Evolutionary conservation across 106 monocot genomes (phyloP).

Genomic region (Allium fistulosum): DNA sequence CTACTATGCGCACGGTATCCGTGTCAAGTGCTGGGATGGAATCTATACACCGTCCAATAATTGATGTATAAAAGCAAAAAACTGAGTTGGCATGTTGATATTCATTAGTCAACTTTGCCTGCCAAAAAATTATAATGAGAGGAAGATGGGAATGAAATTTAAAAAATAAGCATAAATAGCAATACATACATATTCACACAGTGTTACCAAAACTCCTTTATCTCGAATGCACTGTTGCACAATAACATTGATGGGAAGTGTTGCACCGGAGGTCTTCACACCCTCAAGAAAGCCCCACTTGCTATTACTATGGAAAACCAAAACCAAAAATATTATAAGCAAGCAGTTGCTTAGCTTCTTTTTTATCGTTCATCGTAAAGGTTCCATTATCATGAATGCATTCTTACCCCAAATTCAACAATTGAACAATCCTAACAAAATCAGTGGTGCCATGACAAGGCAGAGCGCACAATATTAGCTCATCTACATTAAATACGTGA

Average conservation of each 20-base stretch:
- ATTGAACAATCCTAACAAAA: slow-evolving; percentile 80
- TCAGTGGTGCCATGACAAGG: slow-evolving; percentile 76
- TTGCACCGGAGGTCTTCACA: slow-evolving; percentile 70
- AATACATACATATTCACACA: slow-evolving; percentile 78
- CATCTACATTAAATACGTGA: slow-evolving; percentile 77
- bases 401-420: slow-evolving; percentile 72
- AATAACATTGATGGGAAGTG: slow-evolving; percentile 70
- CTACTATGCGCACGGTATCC: slow-evolving; percentile 51
- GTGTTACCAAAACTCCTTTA: slow-evolving; percentile 67
- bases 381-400: slow-evolving; percentile 1
- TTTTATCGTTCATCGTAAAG: no score
- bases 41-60: slow-evolving; percentile 70
- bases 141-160: neutral
- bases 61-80: slow-evolving; percentile 77
- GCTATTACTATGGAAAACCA: slow-evolving; percentile 27
- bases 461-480: slow-evolving; percentile 65
- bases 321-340: no score
- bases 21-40: slow-evolving; percentile 55
- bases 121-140: slow-evolving; percentile 1
- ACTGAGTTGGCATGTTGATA: slow-evolving; percentile 65
- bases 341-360: no score
- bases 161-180: slow-evolving; percentile 4
- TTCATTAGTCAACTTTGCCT: slow-evolving; percentile 63
- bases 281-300: slow-evolving; percentile 90
- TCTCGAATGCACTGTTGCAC: slow-evolving; percentile 91